These are phyloP conservation scores for Jamesozyma spencerorum DNA, from an alignment of 805 yeast genomes.

Conservation along the genomic window DNA sequence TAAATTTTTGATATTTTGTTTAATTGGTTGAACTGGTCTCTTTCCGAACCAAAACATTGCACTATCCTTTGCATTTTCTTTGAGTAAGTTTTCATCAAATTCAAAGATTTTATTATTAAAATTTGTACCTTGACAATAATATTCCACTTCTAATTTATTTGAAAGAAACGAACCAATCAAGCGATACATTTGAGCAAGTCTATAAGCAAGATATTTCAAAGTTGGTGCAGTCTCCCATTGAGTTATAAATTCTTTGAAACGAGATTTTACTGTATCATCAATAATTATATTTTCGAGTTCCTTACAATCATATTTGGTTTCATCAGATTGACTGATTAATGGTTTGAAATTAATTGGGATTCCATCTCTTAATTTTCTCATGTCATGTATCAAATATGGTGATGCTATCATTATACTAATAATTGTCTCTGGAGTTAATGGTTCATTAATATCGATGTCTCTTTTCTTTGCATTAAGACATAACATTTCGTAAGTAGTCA, in stretches of 20 bases:
- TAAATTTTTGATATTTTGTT: conserved; percentile 29
- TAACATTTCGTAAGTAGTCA: conserved; percentile 35
- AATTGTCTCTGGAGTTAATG: conserved; percentile 36
- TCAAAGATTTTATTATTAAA: conserved; percentile 35
- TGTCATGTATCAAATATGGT: conserved; percentile 36
- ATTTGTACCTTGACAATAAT: conserved; percentile 37
- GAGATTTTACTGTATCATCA: conserved; percentile 6
- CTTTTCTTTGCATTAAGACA: conserved; percentile 40
- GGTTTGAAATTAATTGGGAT: conserved; percentile 33
- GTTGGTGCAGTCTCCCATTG: conserved; percentile 51
- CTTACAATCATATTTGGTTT: conserved; percentile 1
- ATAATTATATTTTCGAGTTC: not conserved
- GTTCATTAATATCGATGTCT: conserved; percentile 39
- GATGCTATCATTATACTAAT: conserved; percentile 33
- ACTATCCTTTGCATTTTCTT: conserved; percentile 28
- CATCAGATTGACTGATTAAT: conserved; percentile 27
- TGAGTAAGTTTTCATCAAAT: conserved; percentile 30
- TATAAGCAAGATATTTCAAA: conserved; percentile 44
- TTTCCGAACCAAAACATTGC: conserved; percentile 51
- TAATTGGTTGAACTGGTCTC: conserved; percentile 39
- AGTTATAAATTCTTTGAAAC: conserved; percentile 25
- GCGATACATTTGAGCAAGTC: conserved; percentile 39
- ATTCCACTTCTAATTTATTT: conserved; percentile 39
- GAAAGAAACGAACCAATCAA: conserved; percentile 28
- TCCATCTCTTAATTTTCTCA: conserved; percentile 39